Conservation (phyloP, 2,329 filamentous ascomycete genomes). For the Fusarium coffeatum region DNA sequence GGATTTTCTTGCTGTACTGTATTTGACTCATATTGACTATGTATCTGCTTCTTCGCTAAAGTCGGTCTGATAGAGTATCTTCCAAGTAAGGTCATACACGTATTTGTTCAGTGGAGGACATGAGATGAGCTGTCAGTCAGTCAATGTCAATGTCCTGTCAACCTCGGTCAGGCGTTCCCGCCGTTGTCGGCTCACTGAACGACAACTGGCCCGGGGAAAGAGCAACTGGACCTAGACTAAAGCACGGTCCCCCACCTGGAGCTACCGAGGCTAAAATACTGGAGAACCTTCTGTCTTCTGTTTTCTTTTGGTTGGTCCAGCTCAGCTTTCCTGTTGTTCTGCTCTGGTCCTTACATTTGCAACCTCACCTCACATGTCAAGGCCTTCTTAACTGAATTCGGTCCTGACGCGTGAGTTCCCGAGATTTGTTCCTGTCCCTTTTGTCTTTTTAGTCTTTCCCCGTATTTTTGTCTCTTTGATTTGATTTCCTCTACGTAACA, state of each 20-base stretch:
- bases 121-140: not conserved
- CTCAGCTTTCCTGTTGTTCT: slow-evolving; percentile 28
- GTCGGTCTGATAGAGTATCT: not conserved
- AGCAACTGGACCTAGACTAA: not conserved
- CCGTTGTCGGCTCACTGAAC: slow-evolving; percentile 32
- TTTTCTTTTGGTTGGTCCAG: slow-evolving; percentile 22
- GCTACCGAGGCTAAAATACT: slow-evolving; percentile 45
- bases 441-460: slow-evolving; percentile 23
- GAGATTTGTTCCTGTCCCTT: slow-evolving; percentile 29
- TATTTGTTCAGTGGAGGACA: slow-evolving; percentile 23
- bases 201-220: slow-evolving; percentile 17
- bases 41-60: not conserved
- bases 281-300: slow-evolving; percentile 17
- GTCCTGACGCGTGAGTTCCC: slow-evolving; percentile 45
- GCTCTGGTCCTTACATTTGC: slow-evolving; percentile 20
- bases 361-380: slow-evolving; percentile 43
- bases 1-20: not conserved
- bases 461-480: slow-evolving; percentile 17
- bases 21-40: not conserved
- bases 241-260: slow-evolving; percentile 33
- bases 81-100: not conserved
- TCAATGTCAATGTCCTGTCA: slow-evolving; percentile 3
- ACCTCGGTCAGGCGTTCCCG: slow-evolving; percentile 37
- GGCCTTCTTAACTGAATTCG: slow-evolving; percentile 39
- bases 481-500: slow-evolving; percentile 8